Base-by-base conservation (phyloP, 2,329 filamentous ascomycete genomes). In the Aciculosporium take region DNA sequence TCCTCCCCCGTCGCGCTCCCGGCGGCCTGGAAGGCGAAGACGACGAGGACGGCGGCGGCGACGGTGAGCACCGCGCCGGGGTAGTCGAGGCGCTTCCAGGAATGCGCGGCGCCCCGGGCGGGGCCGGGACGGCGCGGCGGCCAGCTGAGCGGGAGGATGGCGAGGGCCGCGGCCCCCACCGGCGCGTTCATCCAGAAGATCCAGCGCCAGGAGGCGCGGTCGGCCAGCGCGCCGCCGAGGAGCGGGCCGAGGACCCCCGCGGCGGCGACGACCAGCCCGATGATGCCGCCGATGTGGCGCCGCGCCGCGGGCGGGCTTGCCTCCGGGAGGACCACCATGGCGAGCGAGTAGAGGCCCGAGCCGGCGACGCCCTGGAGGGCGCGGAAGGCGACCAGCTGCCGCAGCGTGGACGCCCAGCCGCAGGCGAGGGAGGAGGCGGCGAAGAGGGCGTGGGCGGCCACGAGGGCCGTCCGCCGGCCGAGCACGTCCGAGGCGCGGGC, bases 141-240 rank as follows among this genome's bases (percentile, higher is more conserved):
- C 73, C 73, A 78, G 3, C 63, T 56, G 1, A 68, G 23, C 18
- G 64, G 55, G 46, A 78, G 71, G 1, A 72, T 47, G 7, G 59
- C 37, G 17, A 72, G 52, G 2, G 73, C 68, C 1, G 65, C 46
- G 30, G 55, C 51, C 1, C 71, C 69, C 10, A 75, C 57, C 1
- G 73, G 72, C 2, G 66, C 70, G 50, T 76, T 77, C 51, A 77
- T 69, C 68, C 69, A 76, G 53, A 76, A 77, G 2, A 75, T 61
- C 66, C 69, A 74, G 45, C 67, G 56, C 71, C 71, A 75, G 8
- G 55, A 64, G 1, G 60, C 51, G 40, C 68, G 72, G 13, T 68
- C 53, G 1, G 69, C 71, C 31, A 75, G 48, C 4, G 71, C 27
- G 2, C 70, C 71, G 15, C 71, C 71, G 13, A 74, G 51, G 1